Conservation (phyloP, 2,329 filamentous ascomycete genomes). For the Incumbomyces lentus region DNA sequence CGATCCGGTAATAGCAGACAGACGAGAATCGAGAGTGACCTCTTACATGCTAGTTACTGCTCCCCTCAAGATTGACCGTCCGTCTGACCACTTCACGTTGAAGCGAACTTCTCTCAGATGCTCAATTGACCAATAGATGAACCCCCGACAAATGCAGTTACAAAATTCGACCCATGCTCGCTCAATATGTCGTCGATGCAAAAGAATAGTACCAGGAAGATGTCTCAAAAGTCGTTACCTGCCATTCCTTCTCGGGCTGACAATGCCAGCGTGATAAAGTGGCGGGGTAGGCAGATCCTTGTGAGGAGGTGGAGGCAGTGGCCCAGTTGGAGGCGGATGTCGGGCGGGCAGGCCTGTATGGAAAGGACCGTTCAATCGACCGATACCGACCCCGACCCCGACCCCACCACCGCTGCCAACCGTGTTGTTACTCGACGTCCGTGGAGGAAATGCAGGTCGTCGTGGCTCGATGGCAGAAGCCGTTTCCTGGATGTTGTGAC, state of each 20-base stretch:
- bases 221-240: not conserved
- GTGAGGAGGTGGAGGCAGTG: constrained; percentile 48
- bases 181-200: constrained; percentile 5
- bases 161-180: not conserved
- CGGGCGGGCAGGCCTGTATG: constrained; percentile 57
- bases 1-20: too few species aligned
- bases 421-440: constrained; percentile 25
- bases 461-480: constrained; percentile 30
- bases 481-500: constrained; percentile 24
- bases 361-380: constrained; percentile 28
- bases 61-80: too few species aligned
- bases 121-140: not conserved
- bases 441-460: constrained; percentile 29
- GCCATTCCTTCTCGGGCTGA: constrained; percentile 4
- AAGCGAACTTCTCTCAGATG: too few species aligned
- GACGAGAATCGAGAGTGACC: too few species aligned
- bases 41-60: too few species aligned
- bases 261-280: not conserved
- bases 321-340: constrained; percentile 46
- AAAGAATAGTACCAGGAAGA: not conserved
- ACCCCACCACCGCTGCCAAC: constrained; percentile 6
- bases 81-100: too few species aligned
- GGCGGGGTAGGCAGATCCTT: constrained; percentile 15
- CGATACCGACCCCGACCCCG: not conserved
- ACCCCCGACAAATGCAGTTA: constrained; percentile 1